Evolutionary conservation across 106 monocot genomes (phyloP), one percentile per base, ranked within the genome.

Genomic region (Ottelia alismoides): DNA sequence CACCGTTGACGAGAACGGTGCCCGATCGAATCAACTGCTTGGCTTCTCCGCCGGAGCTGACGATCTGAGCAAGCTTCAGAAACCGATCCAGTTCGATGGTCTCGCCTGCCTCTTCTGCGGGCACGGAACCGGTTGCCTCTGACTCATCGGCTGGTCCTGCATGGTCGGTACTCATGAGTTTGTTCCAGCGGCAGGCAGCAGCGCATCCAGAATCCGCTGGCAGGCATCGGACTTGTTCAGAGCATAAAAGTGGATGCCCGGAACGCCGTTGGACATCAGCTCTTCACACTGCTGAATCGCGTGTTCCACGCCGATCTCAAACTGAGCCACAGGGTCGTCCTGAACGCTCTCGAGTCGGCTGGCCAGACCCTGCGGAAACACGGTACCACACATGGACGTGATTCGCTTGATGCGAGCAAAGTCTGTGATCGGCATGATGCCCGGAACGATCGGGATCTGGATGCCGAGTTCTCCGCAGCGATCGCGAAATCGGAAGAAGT

Each of bases 381-480:
- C 72, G 11, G 68, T 76, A 32, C 61, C 70, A 78, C 83, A 83
- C 12, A 67, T 64, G 22, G 44, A 63, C 10, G 78, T 83, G 78
- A 78, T 83, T 32, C 52, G 61, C 62, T 64, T 65, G 68, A 74
- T 78, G 60, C 74, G 71, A 20, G 61, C 23, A 60, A 64, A 78
- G 2, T 62, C 78, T 2, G 64, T 66, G 62, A 83, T 75, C 1
- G 83, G 78, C 3, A 83, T 43, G 23, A 78, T 71, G 1, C 83
- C 83, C 0, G 83, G 83, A 0, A 83, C 51, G 24, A 83, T 69
- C 16, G 83, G 74, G 68, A 74, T 71, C 12, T 31, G 44, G 17
- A 83, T 83, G 20, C 78, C 83, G 0, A 72, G 48, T 1, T 67
- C 57, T 1, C 74, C 74, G 56, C 83, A 83, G 61, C 78, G 78